Percentiles rank a stretch among this genome's conserved stretches.
Evolutionary conservation across 116 monocot species (phyloP).

Genomic region (Iris pallida): DNA sequence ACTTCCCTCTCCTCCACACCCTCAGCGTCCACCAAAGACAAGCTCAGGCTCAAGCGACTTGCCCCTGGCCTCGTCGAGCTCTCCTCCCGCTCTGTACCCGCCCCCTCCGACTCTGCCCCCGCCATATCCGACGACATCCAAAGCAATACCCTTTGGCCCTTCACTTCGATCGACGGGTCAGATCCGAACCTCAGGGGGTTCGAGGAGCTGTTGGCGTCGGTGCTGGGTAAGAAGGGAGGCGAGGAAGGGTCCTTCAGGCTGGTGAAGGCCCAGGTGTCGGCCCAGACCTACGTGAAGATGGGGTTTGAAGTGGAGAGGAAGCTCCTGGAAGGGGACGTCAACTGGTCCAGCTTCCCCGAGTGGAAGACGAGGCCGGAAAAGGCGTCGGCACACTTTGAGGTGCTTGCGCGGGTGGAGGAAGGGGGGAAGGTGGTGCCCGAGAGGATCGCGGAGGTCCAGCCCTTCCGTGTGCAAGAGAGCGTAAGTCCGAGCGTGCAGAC

Average conservation of each 20-base stretch:
- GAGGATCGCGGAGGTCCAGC: slow-evolving; percentile 66
- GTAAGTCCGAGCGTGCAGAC: slow-evolving; percentile 28
- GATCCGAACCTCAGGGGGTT: slow-evolving; percentile 63
- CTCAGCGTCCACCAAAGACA: slow-evolving; percentile 31
- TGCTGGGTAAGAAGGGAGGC: slow-evolving; percentile 60
- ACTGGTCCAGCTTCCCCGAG: slow-evolving; percentile 51
- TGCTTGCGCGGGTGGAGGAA: slow-evolving; percentile 74
- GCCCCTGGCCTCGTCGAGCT: slow-evolving; percentile 89
- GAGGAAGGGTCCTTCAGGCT: slow-evolving; percentile 70
- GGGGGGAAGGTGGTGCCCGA: slow-evolving; percentile 77
- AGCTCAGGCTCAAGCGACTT: slow-evolving; percentile 89
- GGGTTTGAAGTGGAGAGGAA: slow-evolving; percentile 57
- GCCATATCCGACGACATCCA: slow-evolving; percentile 7
- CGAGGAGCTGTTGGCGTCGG: slow-evolving; percentile 76
- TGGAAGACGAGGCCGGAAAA: slow-evolving; percentile 77
- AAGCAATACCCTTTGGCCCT: slow-evolving; percentile 54
- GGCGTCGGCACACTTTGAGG: slow-evolving; percentile 58
- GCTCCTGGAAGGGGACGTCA: slow-evolving; percentile 37
- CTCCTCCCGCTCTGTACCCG: slow-evolving; percentile 48
- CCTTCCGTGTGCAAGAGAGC: slow-evolving; percentile 35
- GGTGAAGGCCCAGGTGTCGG: slow-evolving; percentile 66
- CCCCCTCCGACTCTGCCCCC: slow-evolving; percentile 1
- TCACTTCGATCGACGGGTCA: slow-evolving; percentile 69
- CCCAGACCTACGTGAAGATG: slow-evolving; percentile 82
- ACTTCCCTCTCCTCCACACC: slow-evolving; percentile 74